Evolutionary conservation across 2,329 filamentous ascomycete species (phyloP).

Genomic region (Sordariomycetes sp.): DNA sequence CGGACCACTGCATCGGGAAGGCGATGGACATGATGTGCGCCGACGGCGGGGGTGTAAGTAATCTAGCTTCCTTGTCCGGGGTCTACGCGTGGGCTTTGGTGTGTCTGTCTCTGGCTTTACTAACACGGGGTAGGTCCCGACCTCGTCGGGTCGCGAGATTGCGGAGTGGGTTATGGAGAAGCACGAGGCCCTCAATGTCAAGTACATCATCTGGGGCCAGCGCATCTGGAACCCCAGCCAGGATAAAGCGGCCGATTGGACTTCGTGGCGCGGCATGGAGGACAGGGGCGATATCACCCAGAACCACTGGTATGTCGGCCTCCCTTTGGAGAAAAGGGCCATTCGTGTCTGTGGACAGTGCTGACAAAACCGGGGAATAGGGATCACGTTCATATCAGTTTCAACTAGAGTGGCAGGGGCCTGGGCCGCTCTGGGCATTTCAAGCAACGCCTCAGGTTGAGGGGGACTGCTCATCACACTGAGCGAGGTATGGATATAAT

Average conservation of each 20-base stretch:
- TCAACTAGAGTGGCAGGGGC: constrained; percentile 7
- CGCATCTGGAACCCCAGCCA: constrained; percentile 29
- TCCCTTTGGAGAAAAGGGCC: background rate
- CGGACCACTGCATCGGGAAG: constrained; percentile 25
- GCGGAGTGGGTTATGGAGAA: constrained; percentile 39
- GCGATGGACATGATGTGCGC: constrained; percentile 27
- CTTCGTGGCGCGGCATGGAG: constrained; percentile 29
- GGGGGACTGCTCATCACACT: background rate
- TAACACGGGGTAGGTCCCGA: constrained; percentile 16
- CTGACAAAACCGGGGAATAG: constrained; percentile 4
- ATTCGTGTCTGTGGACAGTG: background rate
- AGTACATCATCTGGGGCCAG: constrained; percentile 40
- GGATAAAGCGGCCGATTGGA: constrained; percentile 26
- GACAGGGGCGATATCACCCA: constrained; percentile 26
- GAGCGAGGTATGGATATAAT: background rate
- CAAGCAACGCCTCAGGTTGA: background rate
- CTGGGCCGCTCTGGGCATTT: background rate
- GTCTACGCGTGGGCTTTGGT: background rate
- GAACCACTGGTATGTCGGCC: constrained; percentile 28
- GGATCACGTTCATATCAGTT: constrained; percentile 20
- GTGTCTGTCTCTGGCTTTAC: background rate
- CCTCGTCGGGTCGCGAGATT: constrained; percentile 27
- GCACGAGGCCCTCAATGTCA: constrained; percentile 25
- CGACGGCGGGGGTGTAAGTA: constrained; percentile 24
- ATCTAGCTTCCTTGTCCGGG: background rate